Evolutionary conservation across 179 eudicot species (phyloP), one percentile per base, ranked within the genome.

Genomic region (Actinidia arguta): DNA sequence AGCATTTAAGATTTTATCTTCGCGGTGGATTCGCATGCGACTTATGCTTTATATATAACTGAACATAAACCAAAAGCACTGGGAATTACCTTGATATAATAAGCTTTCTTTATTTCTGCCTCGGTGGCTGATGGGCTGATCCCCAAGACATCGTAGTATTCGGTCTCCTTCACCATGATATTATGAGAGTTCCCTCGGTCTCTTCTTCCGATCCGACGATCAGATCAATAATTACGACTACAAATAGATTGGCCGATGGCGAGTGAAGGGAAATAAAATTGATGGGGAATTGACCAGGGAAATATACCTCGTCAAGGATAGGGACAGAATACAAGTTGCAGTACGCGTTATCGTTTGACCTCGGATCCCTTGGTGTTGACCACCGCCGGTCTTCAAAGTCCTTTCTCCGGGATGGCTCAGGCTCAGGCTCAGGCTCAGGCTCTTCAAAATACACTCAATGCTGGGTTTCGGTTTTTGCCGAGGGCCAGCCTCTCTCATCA

Each of bases 161-260:
- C 98, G 1, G 96, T 96, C 88, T 95, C 99, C 90, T 96, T 94
- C 88, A 94, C 98, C 99, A 94, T 96, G 73, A 46, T 66, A 22
- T 56, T 36, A 78, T 54, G 64, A 61, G 8, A 16, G 42, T 17
- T 68, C 61, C 44, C 36, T 80, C 76, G 27, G 50, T 27, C 51
- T 54, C 20, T 55, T 42, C 50, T 59, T 14, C n/a, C 46, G 69
- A 61, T 79, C 47, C 58, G 78, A 27, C 16, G 73, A 79, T 62
- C 59, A 62, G 73, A 67, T 56, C 55, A 5, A 36, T 72, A 44
- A 12, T 56, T 22, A 16, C 25, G 25, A 51, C 11, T 16, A 18
- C 36, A 9, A 7, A 47, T 36, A 39, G 5, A 24, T 20, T 10
- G 11, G 27, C 31, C 14, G 42, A 63, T 17, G 59, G 24, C 6